Evolutionary conservation across 768 basidiomycete genomes (phyloP).

Genomic region (Suillus cothurnatus): DNA sequence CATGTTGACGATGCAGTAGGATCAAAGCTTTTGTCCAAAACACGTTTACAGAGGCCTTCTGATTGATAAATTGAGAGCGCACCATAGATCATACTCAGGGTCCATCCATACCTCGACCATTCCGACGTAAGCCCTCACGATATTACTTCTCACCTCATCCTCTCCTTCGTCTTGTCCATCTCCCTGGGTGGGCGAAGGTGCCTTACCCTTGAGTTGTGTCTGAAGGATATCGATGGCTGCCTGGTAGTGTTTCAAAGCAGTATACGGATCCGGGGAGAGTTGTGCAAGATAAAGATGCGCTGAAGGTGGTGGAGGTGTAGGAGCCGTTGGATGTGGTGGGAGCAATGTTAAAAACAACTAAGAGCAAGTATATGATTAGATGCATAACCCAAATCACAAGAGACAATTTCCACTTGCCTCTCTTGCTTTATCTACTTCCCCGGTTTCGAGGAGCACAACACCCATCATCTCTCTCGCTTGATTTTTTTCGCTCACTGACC

Average conservation of each 20-base stretch:
- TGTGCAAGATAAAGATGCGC: slow-evolving; percentile 92
- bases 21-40: slow-evolving; percentile 60
- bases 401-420: slow-evolving; percentile 46
- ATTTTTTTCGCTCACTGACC: slow-evolving; percentile 46
- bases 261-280: slow-evolving; percentile 69
- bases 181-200: slow-evolving; percentile 40
- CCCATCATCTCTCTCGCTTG: slow-evolving; percentile 83
- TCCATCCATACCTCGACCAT: slow-evolving; percentile 99
- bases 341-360: slow-evolving; percentile 66
- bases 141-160: slow-evolving; percentile 62
- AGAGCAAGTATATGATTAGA: neutral
- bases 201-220: slow-evolving; percentile 75
- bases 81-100: slow-evolving; percentile 86
- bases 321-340: slow-evolving; percentile 62
- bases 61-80: slow-evolving; percentile 23
- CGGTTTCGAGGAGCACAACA: slow-evolving; percentile 75
- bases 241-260: slow-evolving; percentile 75
- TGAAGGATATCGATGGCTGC: slow-evolving; percentile 74
- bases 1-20: slow-evolving; percentile 81
- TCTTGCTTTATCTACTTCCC: slow-evolving; percentile 73
- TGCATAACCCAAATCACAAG: neutral
- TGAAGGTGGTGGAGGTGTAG: slow-evolving; percentile 65
- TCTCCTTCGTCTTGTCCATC: slow-evolving; percentile 48
- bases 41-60: neutral
- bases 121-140: slow-evolving; percentile 78